Conservation (phyloP, 805 yeast species). For the Blastobotrys robertii region DNA sequence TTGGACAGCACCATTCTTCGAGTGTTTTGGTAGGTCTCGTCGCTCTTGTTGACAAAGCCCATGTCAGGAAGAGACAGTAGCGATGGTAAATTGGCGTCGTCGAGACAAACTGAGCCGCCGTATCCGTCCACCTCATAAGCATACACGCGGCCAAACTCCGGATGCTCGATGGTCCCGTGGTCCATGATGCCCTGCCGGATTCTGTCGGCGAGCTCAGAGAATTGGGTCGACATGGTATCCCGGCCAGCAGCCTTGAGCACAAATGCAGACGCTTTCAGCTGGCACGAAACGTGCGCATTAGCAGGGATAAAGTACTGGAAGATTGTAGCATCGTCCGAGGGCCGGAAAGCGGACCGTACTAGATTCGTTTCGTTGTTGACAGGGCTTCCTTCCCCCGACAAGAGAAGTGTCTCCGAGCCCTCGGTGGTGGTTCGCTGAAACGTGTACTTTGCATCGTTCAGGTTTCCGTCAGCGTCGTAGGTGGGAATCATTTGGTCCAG, state of each 20-base stretch:
- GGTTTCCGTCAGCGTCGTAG: conserved; percentile 33
- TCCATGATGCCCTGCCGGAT: conserved; percentile 49
- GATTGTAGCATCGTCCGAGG: conserved; percentile 82
- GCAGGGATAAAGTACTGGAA: conserved; percentile 78
- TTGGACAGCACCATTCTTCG: conserved; percentile 59
- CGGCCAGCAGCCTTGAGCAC: conserved; percentile 16
- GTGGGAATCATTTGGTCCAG: conserved; percentile 54
- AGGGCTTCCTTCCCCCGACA: conserved; percentile 78
- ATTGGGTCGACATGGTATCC: conserved; percentile 1
- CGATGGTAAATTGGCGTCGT: conserved; percentile 80
- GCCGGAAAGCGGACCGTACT: conserved; percentile 72
- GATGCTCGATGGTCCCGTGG: conserved; percentile 57
- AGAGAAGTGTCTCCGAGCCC: conserved; percentile 73
- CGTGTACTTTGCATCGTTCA: conserved; percentile 43
- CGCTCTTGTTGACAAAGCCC: conserved; percentile 44
- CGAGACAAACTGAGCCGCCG: conserved; percentile 68
- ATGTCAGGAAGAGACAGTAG: conserved; percentile 65
- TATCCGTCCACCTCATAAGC: conserved; percentile 89
- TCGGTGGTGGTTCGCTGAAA: conserved; percentile 66
- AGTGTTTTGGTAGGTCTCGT: conserved; percentile 61
- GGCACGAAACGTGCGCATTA: conserved; percentile 65
- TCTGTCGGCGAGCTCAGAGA: conserved; percentile 14
- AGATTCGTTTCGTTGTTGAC: conserved; percentile 61
- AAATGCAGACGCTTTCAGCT: conserved; percentile 35
- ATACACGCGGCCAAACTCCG: conserved; percentile 61